Conservation (phyloP, 73 alveolate species). For the Tetrahymena borealis region DNA sequence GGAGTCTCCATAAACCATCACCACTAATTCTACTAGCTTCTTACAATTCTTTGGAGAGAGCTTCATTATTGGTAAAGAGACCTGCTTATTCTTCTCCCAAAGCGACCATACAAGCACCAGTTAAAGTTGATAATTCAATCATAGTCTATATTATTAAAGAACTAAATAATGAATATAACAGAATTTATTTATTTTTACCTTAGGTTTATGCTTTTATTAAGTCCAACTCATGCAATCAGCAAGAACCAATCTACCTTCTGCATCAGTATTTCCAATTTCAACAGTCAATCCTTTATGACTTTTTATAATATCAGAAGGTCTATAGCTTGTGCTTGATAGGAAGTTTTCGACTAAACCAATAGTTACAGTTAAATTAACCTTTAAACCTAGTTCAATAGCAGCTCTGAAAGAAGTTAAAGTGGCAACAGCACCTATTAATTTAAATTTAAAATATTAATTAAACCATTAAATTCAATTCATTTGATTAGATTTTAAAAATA, state of each 20-base stretch:
- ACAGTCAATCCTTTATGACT: slow-evolving; percentile 78
- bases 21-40: slow-evolving; percentile 54
- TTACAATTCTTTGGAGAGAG: slow-evolving; percentile 31
- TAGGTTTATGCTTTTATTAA: slow-evolving; percentile 56
- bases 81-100: slow-evolving; percentile 72
- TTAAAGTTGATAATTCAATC: slow-evolving; percentile 70
- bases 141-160: background rate
- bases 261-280: slow-evolving; percentile 82
- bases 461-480: too few species aligned
- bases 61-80: slow-evolving; percentile 61
- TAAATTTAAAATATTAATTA: background rate
- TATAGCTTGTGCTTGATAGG: slow-evolving; percentile 53
- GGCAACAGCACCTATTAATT: slow-evolving; percentile 67
- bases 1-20: slow-evolving; percentile 74
- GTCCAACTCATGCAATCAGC: slow-evolving; percentile 81
- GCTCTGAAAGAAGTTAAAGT: slow-evolving; percentile 75
- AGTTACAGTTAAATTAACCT: slow-evolving; percentile 62
- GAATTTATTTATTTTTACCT: background rate
- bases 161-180: background rate
- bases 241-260: slow-evolving; percentile 88
- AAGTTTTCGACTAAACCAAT: slow-evolving; percentile 87
- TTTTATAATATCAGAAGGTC: slow-evolving; percentile 70
- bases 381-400: slow-evolving; percentile 56
- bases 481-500: too few species aligned
- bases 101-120: slow-evolving; percentile 84